phyloP scores from a whole-genome alignment of 345 rosid genomes.

The Acer negundo region DNA sequence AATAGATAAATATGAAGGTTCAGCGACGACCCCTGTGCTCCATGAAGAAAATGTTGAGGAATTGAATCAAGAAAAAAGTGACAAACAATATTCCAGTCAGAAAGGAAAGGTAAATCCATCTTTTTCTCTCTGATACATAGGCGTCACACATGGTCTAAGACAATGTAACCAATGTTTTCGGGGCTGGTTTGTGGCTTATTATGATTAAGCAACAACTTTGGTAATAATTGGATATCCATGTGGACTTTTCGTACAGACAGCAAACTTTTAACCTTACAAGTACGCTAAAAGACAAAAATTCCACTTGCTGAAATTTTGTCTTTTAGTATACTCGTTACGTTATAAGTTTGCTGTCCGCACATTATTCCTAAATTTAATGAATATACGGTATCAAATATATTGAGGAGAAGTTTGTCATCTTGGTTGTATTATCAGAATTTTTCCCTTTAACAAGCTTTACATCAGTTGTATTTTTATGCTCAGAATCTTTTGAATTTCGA shows the following conservation, averaged over 20 bases:
- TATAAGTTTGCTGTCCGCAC: neutral
- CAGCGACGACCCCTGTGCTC: conserved; percentile 33
- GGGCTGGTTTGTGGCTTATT: neutral
- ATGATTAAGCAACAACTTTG: neutral
- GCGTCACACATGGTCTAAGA: neutral
- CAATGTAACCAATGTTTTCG: neutral
- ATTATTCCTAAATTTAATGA: neutral
- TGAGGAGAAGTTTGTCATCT: neutral
- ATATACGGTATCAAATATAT: neutral
- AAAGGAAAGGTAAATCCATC: conserved; percentile 55
- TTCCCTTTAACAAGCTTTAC: conserved; percentile 18
- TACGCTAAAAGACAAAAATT: neutral
- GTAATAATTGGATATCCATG: neutral
- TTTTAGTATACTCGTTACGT: neutral
- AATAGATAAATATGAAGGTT: conserved; percentile 60
- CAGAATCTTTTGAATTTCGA: conserved; percentile 51
- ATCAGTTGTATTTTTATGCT: conserved; percentile 17
- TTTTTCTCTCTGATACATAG: conserved; percentile 8
- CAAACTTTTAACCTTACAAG: neutral
- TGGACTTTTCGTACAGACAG: neutral
- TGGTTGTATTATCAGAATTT: conserved; percentile 10
- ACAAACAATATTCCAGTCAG: conserved; percentile 35
- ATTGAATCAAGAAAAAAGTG: conserved; percentile 44
- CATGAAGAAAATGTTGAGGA: conserved; percentile 50
- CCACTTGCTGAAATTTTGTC: neutral